phyloP scores from a whole-genome alignment of 2,329 filamentous ascomycete species.

The Cadophora malorum region DNA sequence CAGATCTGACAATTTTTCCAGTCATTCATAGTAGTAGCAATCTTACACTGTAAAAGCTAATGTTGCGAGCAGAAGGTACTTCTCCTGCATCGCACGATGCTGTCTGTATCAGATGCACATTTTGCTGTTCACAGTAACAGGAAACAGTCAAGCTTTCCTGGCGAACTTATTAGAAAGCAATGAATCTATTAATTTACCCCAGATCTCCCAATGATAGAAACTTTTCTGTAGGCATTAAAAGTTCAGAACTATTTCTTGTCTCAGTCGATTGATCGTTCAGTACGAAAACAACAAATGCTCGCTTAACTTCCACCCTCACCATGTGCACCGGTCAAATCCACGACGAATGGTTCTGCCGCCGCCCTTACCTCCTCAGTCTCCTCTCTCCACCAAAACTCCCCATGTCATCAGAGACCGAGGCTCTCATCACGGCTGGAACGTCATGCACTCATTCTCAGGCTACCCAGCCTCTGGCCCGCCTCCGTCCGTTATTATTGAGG shows the following conservation, averaged over 20 bases:
- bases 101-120: neutral
- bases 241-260: no score
- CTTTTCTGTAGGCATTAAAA: neutral
- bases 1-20: neutral
- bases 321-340: neutral
- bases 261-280: no score
- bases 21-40: neutral
- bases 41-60: no score
- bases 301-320: neutral
- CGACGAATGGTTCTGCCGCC: conserved; percentile 5
- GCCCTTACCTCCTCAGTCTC: neutral
- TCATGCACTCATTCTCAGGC: neutral
- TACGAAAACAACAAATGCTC: neutral
- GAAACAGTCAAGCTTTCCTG: no score
- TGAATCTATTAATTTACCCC: no score
- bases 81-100: no score
- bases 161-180: no score
- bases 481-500: neutral
- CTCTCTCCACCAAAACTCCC: neutral
- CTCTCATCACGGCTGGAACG: neutral
- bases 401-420: neutral
- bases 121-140: neutral
- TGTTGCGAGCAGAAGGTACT: no score
- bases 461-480: neutral
- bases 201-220: neutral